Base-by-base conservation (phyloP, 2,329 filamentous ascomycete genomes). In the Thelonectria blattea region DNA sequence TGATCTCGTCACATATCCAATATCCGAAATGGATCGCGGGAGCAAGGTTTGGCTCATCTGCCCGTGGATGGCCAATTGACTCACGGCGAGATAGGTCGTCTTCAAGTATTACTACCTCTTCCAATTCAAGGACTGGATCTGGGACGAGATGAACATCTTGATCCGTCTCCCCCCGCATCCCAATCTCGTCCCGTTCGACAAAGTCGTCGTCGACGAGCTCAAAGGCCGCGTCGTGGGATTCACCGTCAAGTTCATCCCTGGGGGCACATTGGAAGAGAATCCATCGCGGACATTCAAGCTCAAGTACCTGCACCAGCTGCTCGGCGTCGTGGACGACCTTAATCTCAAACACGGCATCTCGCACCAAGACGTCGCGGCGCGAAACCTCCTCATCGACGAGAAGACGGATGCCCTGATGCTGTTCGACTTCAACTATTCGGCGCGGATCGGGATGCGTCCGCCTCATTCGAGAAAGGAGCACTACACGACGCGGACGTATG, bases 321-420 rank as follows among this genome's bases (percentile, higher is more conserved):
- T 72, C 1, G 9, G 62, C 0, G 69, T 76, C 2, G 52, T 68
- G 4, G 66, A 68, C 50, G 70, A 76, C 30, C 68, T 80, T 15
- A 79, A 80, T 56, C 64, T 78, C 9, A 62, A 68, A 20, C 63
- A 72, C 18, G 75, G 78, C 17, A 74, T 80, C 45, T 63, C 68
- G 18, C 78, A 80, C 59, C 74, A 78, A 61, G 77, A 79, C 48
- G 68, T 81, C 54, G 72, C 72, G 5, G 64, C 73, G 0, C 72
- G 75, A 14, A 80, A 81, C 53, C 69, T 80, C 3, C 55, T 79
- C 0, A 56, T 80, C 43, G 67, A 79, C 50, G 67, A 69, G 1
- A 27, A 53, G 15, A 75, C 72, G 14, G 71, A 78, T 51, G 66
- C 64, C 8, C 32, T 80, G 8, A 52, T 72, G 46, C 43, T 79